Percentiles rank a stretch among this genome's conserved stretches.
phyloP scores from a whole-genome alignment of 176 grass and related monocot species.

The Cenchrus fungigraminus region DNA sequence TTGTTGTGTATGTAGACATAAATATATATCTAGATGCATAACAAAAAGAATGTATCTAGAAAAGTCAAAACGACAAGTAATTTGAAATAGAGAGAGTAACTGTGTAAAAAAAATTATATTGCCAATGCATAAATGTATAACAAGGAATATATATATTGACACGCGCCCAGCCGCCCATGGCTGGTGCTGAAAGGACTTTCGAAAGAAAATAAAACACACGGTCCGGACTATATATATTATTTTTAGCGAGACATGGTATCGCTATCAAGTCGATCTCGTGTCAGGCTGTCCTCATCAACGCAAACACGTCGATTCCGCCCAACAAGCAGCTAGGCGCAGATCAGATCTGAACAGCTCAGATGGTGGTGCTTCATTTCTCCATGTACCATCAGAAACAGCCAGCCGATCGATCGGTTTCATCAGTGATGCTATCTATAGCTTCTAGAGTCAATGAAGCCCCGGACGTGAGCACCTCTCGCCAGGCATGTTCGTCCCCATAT shows the following conservation, averaged over 20 bases:
- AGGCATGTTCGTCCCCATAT: slow-evolving; percentile 23
- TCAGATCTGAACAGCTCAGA: slow-evolving; percentile 33
- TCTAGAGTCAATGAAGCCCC: slow-evolving; percentile 19
- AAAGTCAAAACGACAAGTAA: no score
- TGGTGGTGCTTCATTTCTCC: neutral
- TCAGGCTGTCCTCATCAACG: slow-evolving; percentile 26
- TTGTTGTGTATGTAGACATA: no score
- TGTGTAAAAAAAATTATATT: no score
- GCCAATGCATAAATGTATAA: no score
- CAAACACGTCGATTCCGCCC: neutral
- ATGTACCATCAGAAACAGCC: neutral
- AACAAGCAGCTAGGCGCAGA: neutral
- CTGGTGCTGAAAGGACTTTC: neutral
- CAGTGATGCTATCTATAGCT: neutral
- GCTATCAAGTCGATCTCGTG: slow-evolving; percentile 2
- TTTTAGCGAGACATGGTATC: neutral
- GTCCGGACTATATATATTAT: neutral
- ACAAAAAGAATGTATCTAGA: no score
- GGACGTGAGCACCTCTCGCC: slow-evolving; percentile 46
- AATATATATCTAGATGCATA: no score
- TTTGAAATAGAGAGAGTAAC: no score
- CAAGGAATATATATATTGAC: no score
- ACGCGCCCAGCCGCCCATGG: neutral
- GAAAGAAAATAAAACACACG: neutral
- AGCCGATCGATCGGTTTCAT: slow-evolving; percentile 14